Evolutionary conservation across 169 alveolate genomes (phyloP).

Genomic region (Plasmodium sp.): DNA sequence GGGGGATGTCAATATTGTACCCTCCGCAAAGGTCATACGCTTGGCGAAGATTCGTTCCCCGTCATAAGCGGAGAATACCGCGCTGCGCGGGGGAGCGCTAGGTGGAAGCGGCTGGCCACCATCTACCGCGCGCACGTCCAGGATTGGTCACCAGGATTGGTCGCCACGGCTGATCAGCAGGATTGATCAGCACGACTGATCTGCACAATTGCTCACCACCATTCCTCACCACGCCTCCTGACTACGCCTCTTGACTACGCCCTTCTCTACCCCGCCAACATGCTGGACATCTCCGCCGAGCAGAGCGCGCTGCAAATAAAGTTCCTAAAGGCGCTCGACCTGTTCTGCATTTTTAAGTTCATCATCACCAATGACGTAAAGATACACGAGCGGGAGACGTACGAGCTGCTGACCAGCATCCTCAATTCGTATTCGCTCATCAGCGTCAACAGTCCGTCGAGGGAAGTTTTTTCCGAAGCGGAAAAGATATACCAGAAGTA

Average conservation of each 20-base stretch:
- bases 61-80: background rate
- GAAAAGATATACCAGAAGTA: slow-evolving; percentile 10
- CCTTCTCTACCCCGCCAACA: background rate
- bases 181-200: no score
- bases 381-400: slow-evolving; percentile 72
- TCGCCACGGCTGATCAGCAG: no score
- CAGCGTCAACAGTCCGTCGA: slow-evolving; percentile 14
- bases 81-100: background rate
- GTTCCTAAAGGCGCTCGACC: slow-evolving; percentile 76
- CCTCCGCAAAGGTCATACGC: background rate
- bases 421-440: slow-evolving; percentile 26
- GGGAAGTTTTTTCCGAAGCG: background rate
- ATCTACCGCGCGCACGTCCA: background rate
- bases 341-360: slow-evolving; percentile 76
- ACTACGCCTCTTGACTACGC: background rate
- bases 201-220: background rate
- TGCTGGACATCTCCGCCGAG: slow-evolving; percentile 56
- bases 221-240: background rate
- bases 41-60: background rate
- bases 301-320: slow-evolving; percentile 74
- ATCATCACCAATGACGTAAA: slow-evolving; percentile 75
- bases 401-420: slow-evolving; percentile 15
- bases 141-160: no score
- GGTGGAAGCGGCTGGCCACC: background rate
- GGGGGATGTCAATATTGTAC: background rate